Conservation (phyloP, 225 moss, liverwort and hornwort species). For the Sphagnum contortum region DNA sequence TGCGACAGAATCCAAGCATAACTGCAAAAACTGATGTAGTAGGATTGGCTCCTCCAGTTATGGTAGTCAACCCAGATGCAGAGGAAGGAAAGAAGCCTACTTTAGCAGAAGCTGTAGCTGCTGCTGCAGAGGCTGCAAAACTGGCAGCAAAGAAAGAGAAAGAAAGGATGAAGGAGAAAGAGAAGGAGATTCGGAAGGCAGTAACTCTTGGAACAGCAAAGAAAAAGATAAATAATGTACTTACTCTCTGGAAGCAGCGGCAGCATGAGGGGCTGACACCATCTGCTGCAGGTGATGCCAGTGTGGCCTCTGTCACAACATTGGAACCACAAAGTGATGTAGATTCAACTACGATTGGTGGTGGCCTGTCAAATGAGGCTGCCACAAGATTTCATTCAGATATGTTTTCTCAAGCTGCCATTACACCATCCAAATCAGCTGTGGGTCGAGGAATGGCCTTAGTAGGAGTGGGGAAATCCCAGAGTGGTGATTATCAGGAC, state of each 20-base stretch:
- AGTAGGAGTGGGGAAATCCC: slow-evolving; percentile 60
- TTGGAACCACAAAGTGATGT: slow-evolving; percentile 34
- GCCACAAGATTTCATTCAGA: slow-evolving; percentile 32
- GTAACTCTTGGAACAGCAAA: slow-evolving; percentile 68
- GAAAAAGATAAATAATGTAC: slow-evolving; percentile 90
- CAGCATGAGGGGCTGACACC: slow-evolving; percentile 64
- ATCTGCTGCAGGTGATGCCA: slow-evolving; percentile 29
- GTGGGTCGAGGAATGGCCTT: slow-evolving; percentile 50
- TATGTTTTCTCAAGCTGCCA: slow-evolving; percentile 18
- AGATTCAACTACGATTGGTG: slow-evolving; percentile 23
- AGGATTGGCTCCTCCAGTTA: slow-evolving; percentile 84
- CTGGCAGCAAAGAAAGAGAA: slow-evolving; percentile 82
- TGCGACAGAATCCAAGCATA: slow-evolving; percentile 14
- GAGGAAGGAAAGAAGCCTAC: slow-evolving; percentile 70
- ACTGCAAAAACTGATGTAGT: slow-evolving; percentile 60
- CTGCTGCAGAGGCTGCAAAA: slow-evolving; percentile 91
- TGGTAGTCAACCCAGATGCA: slow-evolving; percentile 46
- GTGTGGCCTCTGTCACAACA: slow-evolving; percentile 16
- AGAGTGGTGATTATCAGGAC: slow-evolving; percentile 62
- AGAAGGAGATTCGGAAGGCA: slow-evolving; percentile 86
- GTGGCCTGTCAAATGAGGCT: slow-evolving; percentile 26
- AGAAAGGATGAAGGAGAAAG: slow-evolving; percentile 91
- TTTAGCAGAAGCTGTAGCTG: slow-evolving; percentile 93
- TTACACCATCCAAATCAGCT: slow-evolving; percentile 25
- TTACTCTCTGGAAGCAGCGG: slow-evolving; percentile 98